Conservation (phyloP, 257 asterid genomes). For the Solanum phureja region DNA sequence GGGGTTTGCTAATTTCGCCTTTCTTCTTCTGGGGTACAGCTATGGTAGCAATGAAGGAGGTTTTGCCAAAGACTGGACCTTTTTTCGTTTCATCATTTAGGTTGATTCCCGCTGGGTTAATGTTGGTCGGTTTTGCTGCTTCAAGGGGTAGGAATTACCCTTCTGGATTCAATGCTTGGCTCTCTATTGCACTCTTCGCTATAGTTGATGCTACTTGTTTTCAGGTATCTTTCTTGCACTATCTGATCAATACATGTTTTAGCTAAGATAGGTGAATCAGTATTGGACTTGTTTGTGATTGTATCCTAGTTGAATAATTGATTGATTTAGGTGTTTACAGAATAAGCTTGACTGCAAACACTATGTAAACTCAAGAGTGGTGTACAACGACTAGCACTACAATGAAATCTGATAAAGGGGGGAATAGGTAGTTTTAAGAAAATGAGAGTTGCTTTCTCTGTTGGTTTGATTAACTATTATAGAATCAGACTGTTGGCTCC, state of each 20-base stretch:
- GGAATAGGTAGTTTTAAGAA: background rate
- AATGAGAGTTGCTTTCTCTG: background rate
- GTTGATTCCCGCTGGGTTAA: conserved; percentile 80
- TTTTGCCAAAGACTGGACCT: conserved; percentile 81
- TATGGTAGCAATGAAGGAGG: conserved; percentile 98
- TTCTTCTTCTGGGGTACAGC: conserved; percentile 99
- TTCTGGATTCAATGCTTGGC: conserved; percentile 78
- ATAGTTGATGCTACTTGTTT: conserved; percentile 84
- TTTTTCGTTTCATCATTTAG: conserved; percentile 80
- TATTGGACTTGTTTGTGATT: too few relatives aligned
- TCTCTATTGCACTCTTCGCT: conserved; percentile 65
- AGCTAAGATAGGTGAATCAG: background rate
- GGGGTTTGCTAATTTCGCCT: conserved; percentile 78
- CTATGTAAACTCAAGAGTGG: too few relatives aligned
- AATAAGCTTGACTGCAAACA: too few relatives aligned
- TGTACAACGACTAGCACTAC: background rate
- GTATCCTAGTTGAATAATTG: too few relatives aligned
- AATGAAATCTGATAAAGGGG: background rate
- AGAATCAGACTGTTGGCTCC: background rate
- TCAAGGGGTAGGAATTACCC: conserved; percentile 58
- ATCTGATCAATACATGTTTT: background rate
- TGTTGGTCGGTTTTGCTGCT: conserved; percentile 71
- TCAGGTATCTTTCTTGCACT: conserved; percentile 47
- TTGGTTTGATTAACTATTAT: background rate
- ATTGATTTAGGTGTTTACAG: too few relatives aligned